Evolutionary conservation across 371 early-diverging fungal species (phyloP).

Genomic region (Mortierella sp.): DNA sequence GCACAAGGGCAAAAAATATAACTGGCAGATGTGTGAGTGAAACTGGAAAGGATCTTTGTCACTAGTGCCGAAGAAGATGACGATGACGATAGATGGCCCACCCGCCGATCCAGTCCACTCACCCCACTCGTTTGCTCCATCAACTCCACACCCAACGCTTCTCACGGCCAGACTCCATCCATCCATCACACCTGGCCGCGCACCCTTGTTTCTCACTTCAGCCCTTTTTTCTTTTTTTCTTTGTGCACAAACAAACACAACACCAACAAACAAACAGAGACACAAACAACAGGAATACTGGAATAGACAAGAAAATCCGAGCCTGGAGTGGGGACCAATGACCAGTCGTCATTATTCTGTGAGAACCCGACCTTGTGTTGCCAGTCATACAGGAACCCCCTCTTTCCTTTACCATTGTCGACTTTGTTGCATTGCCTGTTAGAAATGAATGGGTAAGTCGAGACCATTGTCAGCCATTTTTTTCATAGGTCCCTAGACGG

Average conservation of each 20-base stretch:
- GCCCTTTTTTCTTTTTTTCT: constrained; percentile 20
- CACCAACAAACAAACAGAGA: neutral
- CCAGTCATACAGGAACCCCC: neutral
- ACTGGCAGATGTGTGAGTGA: neutral
- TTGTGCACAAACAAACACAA: constrained; percentile 3
- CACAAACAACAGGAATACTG: neutral
- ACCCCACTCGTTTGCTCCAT: too few relatives aligned
- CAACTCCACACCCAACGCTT: neutral
- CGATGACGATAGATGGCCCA: neutral
- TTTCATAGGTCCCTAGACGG: too few relatives aligned
- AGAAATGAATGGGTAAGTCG: neutral
- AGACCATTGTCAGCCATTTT: neutral
- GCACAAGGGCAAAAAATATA: neutral
- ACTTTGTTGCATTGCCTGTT: neutral
- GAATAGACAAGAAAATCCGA: constrained; percentile 2
- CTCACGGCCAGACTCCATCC: neutral
- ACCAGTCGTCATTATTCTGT: neutral
- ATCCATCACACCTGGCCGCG: neutral
- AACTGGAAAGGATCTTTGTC: too few relatives aligned
- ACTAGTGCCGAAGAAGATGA: neutral
- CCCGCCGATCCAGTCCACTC: neutral
- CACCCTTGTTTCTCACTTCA: constrained; percentile 24
- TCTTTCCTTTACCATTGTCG: neutral
- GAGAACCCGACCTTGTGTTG: neutral
- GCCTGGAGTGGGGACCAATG: neutral